Evolutionary conservation across 805 yeast genomes (phyloP).

Genomic region (Kodamaea restingae): DNA sequence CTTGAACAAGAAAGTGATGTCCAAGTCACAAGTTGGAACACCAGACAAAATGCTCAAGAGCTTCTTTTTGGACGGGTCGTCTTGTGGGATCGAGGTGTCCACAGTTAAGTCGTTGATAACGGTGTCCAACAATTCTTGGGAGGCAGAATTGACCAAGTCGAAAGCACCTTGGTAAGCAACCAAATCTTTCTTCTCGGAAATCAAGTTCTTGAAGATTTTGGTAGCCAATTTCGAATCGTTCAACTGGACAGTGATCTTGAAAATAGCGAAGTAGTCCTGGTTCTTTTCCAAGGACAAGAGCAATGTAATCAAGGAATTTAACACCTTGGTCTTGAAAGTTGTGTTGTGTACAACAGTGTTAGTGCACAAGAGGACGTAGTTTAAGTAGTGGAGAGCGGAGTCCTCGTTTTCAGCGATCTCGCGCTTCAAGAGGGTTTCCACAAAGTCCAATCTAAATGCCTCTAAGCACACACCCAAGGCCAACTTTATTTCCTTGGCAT

Average conservation of each 20-base stretch:
- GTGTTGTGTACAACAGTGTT: slow-evolving; percentile 64
- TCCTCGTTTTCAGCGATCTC: slow-evolving; percentile 45
- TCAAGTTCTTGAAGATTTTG: slow-evolving; percentile 58
- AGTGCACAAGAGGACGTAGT: slow-evolving; percentile 72
- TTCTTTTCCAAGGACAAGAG: slow-evolving; percentile 48
- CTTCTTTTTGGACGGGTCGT: slow-evolving; percentile 31
- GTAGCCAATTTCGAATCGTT: slow-evolving; percentile 73
- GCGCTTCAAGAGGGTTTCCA: slow-evolving; percentile 51
- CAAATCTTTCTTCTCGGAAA: slow-evolving; percentile 46
- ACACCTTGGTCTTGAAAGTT: slow-evolving; percentile 60
- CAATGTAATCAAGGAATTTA: slow-evolving; percentile 58
- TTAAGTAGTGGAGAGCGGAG: slow-evolving; percentile 49
- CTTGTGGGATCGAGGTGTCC: slow-evolving; percentile 24
- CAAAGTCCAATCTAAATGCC: slow-evolving; percentile 79
- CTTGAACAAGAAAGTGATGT: slow-evolving; percentile 79
- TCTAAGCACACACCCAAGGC: slow-evolving; percentile 92
- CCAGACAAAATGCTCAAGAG: slow-evolving; percentile 77
- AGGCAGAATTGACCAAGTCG: slow-evolving; percentile 86
- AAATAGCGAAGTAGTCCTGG: slow-evolving; percentile 79
- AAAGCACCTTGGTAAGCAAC: slow-evolving; percentile 92
- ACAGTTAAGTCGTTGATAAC: slow-evolving; percentile 39
- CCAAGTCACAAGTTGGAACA: slow-evolving; percentile 89
- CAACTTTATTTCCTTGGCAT: slow-evolving; percentile 64
- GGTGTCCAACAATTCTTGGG: slow-evolving; percentile 77
- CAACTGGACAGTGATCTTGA: slow-evolving; percentile 84